A percentile compares a stretch with the other conserved stretches of the same genome.
phyloP scores from a whole-genome alignment of 129 eudicot genomes.

The Mikania micrantha region DNA sequence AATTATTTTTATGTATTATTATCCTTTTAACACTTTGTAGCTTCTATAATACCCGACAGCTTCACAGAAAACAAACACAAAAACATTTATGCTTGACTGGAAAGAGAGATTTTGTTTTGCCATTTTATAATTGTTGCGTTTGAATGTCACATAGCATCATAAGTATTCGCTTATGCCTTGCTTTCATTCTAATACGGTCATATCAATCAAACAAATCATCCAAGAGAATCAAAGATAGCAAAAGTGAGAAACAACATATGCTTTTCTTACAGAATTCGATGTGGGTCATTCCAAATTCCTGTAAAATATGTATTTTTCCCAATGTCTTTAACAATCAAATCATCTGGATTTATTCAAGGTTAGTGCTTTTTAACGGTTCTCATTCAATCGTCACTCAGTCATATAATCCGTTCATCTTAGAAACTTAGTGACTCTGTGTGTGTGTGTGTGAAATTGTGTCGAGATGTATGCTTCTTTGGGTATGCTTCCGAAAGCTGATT shows the following conservation, averaged over 20 bases:
- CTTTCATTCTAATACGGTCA: constrained; percentile 7
- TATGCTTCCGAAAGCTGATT: constrained; percentile 19
- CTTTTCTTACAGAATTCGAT: constrained; percentile 25
- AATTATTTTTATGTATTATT: too few species aligned
- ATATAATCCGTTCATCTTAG: not conserved
- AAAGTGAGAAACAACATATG: constrained; percentile 28
- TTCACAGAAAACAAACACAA: not conserved
- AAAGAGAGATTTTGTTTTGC: not conserved
- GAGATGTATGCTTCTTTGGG: constrained; percentile 39
- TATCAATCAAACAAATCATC: constrained; percentile 15
- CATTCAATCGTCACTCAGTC: constrained; percentile 21
- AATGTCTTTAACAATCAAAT: constrained; percentile 25
- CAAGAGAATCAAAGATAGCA: not conserved
- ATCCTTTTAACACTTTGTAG: too few species aligned
- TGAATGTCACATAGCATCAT: constrained; percentile 11
- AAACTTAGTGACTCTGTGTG: not conserved
- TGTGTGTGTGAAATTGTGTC: constrained; percentile 8
- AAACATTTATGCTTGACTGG: not conserved
- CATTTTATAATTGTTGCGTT: constrained; percentile 1
- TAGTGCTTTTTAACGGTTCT: constrained; percentile 24
- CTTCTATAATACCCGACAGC: too few species aligned
- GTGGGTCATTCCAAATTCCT: constrained; percentile 31
- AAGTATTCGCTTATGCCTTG: constrained; percentile 26
- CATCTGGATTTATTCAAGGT: constrained; percentile 30
- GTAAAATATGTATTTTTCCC: constrained; percentile 29